phyloP scores from a whole-genome alignment of 306 rosid species.

The Cucumis cinereus region DNA sequence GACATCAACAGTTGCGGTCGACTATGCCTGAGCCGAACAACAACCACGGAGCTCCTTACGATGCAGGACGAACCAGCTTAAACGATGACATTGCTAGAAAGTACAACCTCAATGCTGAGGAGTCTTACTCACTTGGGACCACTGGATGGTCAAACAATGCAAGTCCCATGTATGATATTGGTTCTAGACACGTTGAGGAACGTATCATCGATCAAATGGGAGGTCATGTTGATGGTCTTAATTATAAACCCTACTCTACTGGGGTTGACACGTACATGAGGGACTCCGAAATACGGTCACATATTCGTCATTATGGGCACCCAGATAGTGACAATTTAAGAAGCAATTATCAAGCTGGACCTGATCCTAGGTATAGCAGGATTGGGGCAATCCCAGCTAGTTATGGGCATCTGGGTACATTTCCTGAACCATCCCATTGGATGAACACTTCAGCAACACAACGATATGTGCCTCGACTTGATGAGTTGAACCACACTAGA shows the following conservation, averaged over 20 bases:
- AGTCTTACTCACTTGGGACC: neutral
- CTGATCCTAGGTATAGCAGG: conserved; percentile 17
- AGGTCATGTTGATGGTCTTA: conserved; percentile 8
- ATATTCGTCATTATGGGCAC: conserved; percentile 19
- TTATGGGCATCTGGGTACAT: conserved; percentile 16
- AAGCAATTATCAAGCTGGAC: conserved; percentile 16
- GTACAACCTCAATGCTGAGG: conserved; percentile 3
- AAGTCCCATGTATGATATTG: conserved; percentile 17
- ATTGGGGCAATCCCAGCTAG: conserved; percentile 10
- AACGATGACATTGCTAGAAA: conserved; percentile 4
- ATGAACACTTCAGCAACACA: conserved; percentile 37
- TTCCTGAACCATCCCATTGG: conserved; percentile 19
- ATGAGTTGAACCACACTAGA: conserved; percentile 36
- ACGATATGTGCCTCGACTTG: conserved; percentile 51
- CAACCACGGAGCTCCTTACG: conserved; percentile 13
- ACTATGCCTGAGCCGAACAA: conserved; percentile 9
- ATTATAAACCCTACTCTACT: conserved; percentile 17
- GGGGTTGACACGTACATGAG: conserved; percentile 19
- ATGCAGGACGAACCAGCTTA: neutral
- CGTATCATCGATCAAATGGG: conserved; percentile 10
- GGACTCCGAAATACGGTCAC: conserved; percentile 26
- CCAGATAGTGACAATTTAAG: conserved; percentile 16
- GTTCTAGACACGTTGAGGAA: conserved; percentile 27
- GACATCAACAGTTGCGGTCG: conserved; percentile 17
- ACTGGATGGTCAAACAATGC: conserved; percentile 15